Evolutionary conservation across 306 rosid species (phyloP).

Genomic region (Hippophae rhamnoides): DNA sequence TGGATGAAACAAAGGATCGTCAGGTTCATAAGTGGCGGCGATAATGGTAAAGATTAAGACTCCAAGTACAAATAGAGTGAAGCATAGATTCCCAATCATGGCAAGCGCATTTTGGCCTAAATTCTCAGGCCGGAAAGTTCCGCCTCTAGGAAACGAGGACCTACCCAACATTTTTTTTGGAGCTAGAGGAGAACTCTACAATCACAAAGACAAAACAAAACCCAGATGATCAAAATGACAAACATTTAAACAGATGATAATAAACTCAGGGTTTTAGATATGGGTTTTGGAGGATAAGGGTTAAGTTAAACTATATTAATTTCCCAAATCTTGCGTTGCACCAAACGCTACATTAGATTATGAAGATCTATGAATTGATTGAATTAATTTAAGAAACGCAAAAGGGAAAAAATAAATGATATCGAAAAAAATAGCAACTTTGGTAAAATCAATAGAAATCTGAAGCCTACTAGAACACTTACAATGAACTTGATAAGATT

Average conservation of each 20-base stretch:
- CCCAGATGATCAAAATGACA: slow-evolving; percentile 35
- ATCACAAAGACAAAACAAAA: neutral
- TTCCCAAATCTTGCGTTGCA: slow-evolving; percentile 22
- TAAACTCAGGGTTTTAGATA: neutral
- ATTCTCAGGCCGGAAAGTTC: slow-evolving; percentile 76
- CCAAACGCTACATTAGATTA: slow-evolving; percentile 9
- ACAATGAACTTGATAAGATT: neutral
- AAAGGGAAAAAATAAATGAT: neutral
- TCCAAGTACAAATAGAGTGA: slow-evolving; percentile 76
- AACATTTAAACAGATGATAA: neutral
- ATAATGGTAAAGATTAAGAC: slow-evolving; percentile 80
- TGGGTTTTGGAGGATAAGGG: slow-evolving; percentile 4
- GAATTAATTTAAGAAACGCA: neutral
- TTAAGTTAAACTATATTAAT: neutral
- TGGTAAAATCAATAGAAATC: neutral
- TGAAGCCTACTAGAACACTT: neutral
- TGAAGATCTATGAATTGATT: slow-evolving; percentile 21
- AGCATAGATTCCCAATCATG: slow-evolving; percentile 81
- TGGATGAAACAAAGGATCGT: slow-evolving; percentile 93
- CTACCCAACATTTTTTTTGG: slow-evolving; percentile 1
- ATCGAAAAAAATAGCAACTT: neutral
- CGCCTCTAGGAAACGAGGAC: slow-evolving; percentile 46
- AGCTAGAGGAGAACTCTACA: no score
- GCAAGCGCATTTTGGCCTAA: slow-evolving; percentile 78
- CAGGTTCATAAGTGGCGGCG: slow-evolving; percentile 96